Percentiles rank a stretch among this genome's conserved stretches.
These are phyloP conservation scores for Clonostachys solani DNA, from an alignment of 2,329 filamentous ascomycete species.

Conservation along the genomic window DNA sequence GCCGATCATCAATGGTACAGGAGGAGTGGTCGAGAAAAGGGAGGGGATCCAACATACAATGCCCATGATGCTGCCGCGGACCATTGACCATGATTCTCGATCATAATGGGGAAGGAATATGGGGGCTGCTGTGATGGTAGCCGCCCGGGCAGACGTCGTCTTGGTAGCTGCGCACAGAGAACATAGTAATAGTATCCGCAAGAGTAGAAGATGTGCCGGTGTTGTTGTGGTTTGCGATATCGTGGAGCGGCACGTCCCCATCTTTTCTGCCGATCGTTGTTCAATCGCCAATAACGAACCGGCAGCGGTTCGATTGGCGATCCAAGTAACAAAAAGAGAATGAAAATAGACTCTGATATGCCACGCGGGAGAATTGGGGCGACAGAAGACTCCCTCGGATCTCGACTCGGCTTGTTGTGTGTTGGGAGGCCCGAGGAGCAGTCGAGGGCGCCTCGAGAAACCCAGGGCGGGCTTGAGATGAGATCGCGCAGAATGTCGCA, in stretches of 20 bases:
- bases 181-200: constrained; percentile 17
- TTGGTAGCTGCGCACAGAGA: constrained; percentile 6
- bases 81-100: constrained; percentile 32
- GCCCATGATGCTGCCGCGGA: constrained; percentile 40
- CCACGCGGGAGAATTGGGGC: no score
- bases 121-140: constrained; percentile 32
- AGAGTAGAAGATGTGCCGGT: constrained; percentile 3
- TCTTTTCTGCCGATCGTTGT: background rate
- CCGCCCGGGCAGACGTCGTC: constrained; percentile 2
- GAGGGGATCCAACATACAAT: constrained; percentile 23
- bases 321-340: no score
- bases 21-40: background rate
- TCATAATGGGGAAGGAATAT: constrained; percentile 40
- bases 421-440: no score
- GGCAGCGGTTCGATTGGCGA: no score
- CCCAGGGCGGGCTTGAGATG: no score
- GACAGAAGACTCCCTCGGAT: no score
- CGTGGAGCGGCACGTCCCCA: background rate
- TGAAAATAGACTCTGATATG: no score
- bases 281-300: no score
- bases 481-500: no score
- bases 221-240: background rate
- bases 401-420: no score
- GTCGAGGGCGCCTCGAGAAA: no score
- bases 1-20: no score